Percentiles rank a stretch among this genome's conserved stretches.
phyloP scores from a whole-genome alignment of 805 yeast species.

The Pichia paraexigua region DNA sequence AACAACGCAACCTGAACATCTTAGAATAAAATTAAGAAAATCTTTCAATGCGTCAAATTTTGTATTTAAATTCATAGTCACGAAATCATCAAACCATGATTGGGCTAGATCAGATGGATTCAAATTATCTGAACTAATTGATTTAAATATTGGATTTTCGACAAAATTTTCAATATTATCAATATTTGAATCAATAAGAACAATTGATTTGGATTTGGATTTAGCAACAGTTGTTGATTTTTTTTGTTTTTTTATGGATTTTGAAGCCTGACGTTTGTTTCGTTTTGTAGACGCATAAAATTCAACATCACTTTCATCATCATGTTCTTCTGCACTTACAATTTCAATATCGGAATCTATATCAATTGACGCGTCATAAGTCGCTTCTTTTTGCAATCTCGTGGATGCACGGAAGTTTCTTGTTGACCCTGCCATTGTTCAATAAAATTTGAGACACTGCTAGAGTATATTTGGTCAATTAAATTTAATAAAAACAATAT shows the following conservation, averaged over 20 bases:
- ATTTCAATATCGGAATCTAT: not conserved
- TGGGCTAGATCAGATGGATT: slow-evolving; percentile 45
- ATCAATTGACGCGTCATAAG: slow-evolving; percentile 3
- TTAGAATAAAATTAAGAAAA: slow-evolving; percentile 58
- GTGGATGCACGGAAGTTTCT: slow-evolving; percentile 1
- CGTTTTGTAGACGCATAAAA: not conserved
- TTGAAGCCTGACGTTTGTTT: not conserved
- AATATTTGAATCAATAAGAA: slow-evolving; percentile 18
- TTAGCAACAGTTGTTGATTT: not conserved
- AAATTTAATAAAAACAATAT: not conserved
- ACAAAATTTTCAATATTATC: slow-evolving; percentile 36
- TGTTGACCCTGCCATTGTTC: not conserved
- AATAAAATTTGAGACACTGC: not conserved
- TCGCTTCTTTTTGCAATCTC: not conserved
- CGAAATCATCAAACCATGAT: slow-evolving; percentile 51
- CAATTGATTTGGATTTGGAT: not conserved
- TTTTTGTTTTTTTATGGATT: not conserved
- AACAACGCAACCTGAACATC: slow-evolving; percentile 65
- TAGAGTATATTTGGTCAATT: not conserved
- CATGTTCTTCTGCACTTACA: slow-evolving; percentile 1
- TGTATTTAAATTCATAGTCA: slow-evolving; percentile 26
- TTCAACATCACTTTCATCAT: not conserved
- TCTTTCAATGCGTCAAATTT: slow-evolving; percentile 46
- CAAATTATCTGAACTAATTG: slow-evolving; percentile 39
- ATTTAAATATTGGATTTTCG: slow-evolving; percentile 42